Percentiles rank a stretch among this genome's conserved stretches.
Conservation (phyloP, 2,329 filamentous ascomycete genomes). For the Monosporascus sp. region DNA sequence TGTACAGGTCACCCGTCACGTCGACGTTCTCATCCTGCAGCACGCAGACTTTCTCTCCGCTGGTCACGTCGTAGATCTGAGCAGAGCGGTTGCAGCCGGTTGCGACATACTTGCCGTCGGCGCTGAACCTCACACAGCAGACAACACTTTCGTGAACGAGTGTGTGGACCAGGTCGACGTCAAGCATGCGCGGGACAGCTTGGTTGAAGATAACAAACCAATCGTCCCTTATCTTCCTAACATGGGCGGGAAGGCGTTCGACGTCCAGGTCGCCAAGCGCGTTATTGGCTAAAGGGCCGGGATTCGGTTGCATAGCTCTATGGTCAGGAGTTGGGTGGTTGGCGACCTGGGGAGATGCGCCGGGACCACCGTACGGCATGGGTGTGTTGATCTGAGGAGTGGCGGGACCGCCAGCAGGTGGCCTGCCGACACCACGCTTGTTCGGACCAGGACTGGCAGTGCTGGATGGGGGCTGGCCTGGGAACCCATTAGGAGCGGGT, state of each 20-base stretch:
- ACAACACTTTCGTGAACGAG: constrained; percentile 93
- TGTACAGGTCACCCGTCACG: constrained; percentile 89
- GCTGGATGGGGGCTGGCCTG: constrained; percentile 74
- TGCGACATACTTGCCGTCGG: constrained; percentile 91
- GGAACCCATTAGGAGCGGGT: constrained; percentile 65
- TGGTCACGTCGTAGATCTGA: constrained; percentile 94
- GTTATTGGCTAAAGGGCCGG: constrained; percentile 46
- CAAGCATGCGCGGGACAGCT: constrained; percentile 78
- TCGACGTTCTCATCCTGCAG: constrained; percentile 86
- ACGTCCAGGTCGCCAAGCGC: constrained; percentile 81
- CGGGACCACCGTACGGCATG: constrained; percentile 77
- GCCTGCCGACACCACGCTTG: constrained; percentile 62
- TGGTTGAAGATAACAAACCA: constrained; percentile 99
- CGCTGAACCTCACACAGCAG: constrained; percentile 95
- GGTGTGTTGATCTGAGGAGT: constrained; percentile 90
- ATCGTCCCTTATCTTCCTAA: constrained; percentile 84
- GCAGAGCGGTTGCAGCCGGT: constrained; percentile 98
- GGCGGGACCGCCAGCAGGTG: constrained; percentile 64
- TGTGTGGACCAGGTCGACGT: constrained; percentile 92
- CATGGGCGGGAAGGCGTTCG: constrained; percentile 75
- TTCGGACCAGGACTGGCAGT: constrained; percentile 83
- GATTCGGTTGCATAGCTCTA: constrained; percentile 48
- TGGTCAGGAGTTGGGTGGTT: constrained; percentile 77
- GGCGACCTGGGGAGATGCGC: constrained; percentile 75
- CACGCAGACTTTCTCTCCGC: constrained; percentile 81